phyloP scores from a whole-genome alignment of 805 yeast genomes.

The Komagataella ulmi region DNA sequence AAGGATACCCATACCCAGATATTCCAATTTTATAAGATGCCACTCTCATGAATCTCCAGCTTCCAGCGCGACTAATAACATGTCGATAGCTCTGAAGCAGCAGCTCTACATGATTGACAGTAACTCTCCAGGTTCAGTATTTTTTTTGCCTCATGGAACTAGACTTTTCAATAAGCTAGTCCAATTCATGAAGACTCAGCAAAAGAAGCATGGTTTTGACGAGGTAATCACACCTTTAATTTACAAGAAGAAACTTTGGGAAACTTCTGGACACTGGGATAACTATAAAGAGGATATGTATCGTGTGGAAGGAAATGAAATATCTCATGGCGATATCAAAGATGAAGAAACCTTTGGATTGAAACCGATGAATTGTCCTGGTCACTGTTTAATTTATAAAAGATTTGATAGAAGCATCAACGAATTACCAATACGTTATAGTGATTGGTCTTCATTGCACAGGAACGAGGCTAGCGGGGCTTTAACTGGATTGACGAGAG shows the following conservation, averaged over 20 bases:
- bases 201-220: slow-evolving; percentile 66
- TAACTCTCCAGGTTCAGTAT: slow-evolving; percentile 81
- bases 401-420: slow-evolving; percentile 68
- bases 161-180: slow-evolving; percentile 69
- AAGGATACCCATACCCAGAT: background rate
- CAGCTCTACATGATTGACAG: slow-evolving; percentile 68
- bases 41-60: background rate
- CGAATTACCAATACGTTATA: slow-evolving; percentile 73
- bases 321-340: slow-evolving; percentile 10
- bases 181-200: slow-evolving; percentile 77
- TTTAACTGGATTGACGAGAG: slow-evolving; percentile 81
- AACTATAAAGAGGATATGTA: slow-evolving; percentile 94
- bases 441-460: slow-evolving; percentile 88
- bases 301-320: slow-evolving; percentile 53
- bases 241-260: slow-evolving; percentile 75
- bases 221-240: slow-evolving; percentile 91
- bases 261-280: slow-evolving; percentile 90
- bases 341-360: slow-evolving; percentile 43
- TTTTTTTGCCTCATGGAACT: slow-evolving; percentile 89
- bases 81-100: slow-evolving; percentile 48
- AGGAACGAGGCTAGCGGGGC: slow-evolving; percentile 95
- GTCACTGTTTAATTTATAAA: slow-evolving; percentile 78
- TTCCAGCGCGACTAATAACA: slow-evolving; percentile 19
- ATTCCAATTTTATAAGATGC: background rate
- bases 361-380: slow-evolving; percentile 94